Evolutionary conservation across 2,329 filamentous ascomycete genomes (phyloP).

Genomic region (Zasmidium angulare): DNA sequence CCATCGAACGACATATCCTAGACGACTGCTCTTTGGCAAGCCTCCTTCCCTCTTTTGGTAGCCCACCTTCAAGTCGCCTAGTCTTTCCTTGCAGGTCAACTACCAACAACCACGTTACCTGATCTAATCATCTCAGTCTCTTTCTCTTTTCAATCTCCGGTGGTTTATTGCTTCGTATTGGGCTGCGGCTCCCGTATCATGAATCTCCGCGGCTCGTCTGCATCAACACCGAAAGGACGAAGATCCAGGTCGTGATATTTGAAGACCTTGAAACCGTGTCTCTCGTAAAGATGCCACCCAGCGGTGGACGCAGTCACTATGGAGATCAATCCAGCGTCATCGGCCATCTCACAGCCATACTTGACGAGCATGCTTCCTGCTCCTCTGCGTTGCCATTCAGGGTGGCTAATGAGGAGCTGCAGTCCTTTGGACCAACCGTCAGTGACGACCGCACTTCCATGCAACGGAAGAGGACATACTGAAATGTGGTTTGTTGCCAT

Average conservation of each 20-base stretch:
- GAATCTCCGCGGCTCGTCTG: constrained; percentile 14
- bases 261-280: constrained; percentile 33
- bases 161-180: neutral
- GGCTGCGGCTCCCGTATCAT: constrained; percentile 19
- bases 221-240: constrained; percentile 25
- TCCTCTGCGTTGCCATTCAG: constrained; percentile 40
- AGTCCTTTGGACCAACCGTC: no score
- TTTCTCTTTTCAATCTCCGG: neutral
- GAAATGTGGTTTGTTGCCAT: constrained; percentile 17
- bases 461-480: no score
- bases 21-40: no score
- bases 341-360: constrained; percentile 40
- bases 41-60: no score
- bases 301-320: constrained; percentile 37
- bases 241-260: constrained; percentile 22
- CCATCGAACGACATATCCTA: no score
- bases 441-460: no score
- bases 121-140: no score
- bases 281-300: constrained; percentile 38
- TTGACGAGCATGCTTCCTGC: constrained; percentile 40
- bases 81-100: no score
- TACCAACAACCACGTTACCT: no score
- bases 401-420: constrained; percentile 35
- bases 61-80: no score
- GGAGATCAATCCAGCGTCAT: constrained; percentile 34